Base-by-base conservation (phyloP, 345 rosid species). In the Moricandia moricandioides region DNA sequence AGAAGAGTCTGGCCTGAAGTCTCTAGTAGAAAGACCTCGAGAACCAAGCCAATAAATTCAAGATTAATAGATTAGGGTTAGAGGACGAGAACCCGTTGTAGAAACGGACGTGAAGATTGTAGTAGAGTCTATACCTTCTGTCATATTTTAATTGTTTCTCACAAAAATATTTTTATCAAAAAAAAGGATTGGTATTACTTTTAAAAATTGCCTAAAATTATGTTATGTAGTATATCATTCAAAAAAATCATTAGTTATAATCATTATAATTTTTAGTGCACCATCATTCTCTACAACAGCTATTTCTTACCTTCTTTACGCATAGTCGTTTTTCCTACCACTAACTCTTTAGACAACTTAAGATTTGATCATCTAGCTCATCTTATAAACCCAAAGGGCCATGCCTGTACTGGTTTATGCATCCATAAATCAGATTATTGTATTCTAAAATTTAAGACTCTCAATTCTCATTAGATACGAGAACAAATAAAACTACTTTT, bases 381-480 rank as follows among this genome's bases (percentile, higher is more conserved):
- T 4, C 39, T n/a, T 57, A 4, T 58, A 9, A 60, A 60, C 2
- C 26, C 26, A 8, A 31, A 14, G 35, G 64, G 37, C 9, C 10
- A 16, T 7, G 63, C 39, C 12, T 57, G 62, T 29, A 57, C 34
- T 17, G 7, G 51, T 43, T 37, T 37, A 55, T 27, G 35, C 62
- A 29, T 13, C 18, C 63, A 33, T n/a, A 3, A 3, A 3, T 31
- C 64, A 31, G 4, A 31, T 16, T 30, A 7, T 29, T 47, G 2
- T 35, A 60, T 2, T 66, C 62, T 52, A 74, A 58, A 35, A 33
- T 31, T 24, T 12, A 26, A 67, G 40, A 49, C 62, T 60, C 24
- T 2, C 67, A 24, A 67, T 67, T 33, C 35, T 31, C 27, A 31
- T 43, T 33, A 21, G 72, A 67, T 59, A 60, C 74, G 57, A 27